Conservation (phyloP, 768 basidiomycete species). For the Kwoniella bestiolae region DNA sequence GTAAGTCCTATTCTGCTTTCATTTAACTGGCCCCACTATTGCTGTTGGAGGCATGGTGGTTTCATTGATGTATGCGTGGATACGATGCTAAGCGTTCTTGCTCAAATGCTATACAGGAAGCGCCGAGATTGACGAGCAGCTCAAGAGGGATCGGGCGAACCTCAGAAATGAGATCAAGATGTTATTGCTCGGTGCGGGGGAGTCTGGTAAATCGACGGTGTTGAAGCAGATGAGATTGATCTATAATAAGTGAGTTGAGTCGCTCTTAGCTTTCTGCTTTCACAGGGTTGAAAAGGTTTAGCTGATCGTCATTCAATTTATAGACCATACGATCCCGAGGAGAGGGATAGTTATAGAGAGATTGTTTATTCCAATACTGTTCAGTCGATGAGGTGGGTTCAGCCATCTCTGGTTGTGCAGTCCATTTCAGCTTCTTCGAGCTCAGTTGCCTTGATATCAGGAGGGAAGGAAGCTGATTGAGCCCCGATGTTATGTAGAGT, state of each 20-base stretch:
- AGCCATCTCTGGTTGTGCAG: constrained; percentile 6
- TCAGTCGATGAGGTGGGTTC: constrained; percentile 84
- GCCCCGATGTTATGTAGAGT: constrained; percentile 62
- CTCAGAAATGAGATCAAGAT: constrained; percentile 68
- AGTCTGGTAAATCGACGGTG: constrained; percentile 77
- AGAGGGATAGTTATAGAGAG: constrained; percentile 91
- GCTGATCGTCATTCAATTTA: not conserved
- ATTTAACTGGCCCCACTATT: too few species aligned
- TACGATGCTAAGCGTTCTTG: too few species aligned
- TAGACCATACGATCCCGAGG: constrained; percentile 73
- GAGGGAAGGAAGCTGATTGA: not conserved
- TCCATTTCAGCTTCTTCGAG: not conserved
- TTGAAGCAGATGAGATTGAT: constrained; percentile 58
- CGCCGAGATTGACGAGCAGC: constrained; percentile 56
- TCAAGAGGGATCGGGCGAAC: constrained; percentile 51
- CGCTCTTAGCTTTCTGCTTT: not conserved
- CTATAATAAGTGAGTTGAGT: constrained; percentile 52
- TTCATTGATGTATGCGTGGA: too few species aligned
- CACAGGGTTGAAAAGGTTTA: not conserved
- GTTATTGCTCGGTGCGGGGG: constrained; percentile 91
- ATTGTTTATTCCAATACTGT: constrained; percentile 93
- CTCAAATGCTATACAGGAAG: constrained; percentile 44
- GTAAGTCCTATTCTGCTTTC: constrained; percentile 32
- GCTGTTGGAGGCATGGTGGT: too few species aligned
- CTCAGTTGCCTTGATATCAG: not conserved